Conservation (phyloP, 2,329 filamentous ascomycete genomes). For the Calonectria multiphialidica region DNA sequence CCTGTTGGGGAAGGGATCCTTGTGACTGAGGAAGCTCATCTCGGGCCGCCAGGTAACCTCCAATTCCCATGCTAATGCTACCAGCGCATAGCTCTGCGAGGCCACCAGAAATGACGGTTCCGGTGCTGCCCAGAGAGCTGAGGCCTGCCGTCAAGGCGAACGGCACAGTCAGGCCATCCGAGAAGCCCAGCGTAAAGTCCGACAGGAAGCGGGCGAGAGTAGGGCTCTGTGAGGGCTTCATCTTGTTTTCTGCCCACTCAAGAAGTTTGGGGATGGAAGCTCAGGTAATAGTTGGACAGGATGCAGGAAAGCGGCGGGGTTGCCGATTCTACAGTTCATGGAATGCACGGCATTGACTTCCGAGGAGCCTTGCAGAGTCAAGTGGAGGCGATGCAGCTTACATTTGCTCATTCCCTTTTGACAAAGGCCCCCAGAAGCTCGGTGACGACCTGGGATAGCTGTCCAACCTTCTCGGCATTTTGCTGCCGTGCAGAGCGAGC, state of each 20-base stretch:
- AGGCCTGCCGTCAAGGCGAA: conserved; percentile 81
- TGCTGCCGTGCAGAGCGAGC: conserved; percentile 8
- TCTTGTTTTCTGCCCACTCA: conserved; percentile 8
- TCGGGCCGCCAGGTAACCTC: conserved; percentile 74
- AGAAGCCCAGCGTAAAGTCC: conserved; percentile 79
- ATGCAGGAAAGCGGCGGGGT: neutral
- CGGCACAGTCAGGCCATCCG: conserved; percentile 80
- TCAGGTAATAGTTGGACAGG: neutral
- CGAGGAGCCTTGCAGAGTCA: neutral
- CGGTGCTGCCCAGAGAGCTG: conserved; percentile 69
- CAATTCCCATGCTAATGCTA: conserved; percentile 80
- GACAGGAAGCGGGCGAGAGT: conserved; percentile 59
- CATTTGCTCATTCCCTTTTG: neutral
- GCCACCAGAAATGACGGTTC: conserved; percentile 75
- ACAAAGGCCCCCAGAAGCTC: neutral
- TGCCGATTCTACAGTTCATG: neutral
- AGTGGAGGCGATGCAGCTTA: neutral
- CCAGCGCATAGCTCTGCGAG: conserved; percentile 79
- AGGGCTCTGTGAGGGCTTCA: conserved; percentile 42
- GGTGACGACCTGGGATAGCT: conserved; percentile 24
- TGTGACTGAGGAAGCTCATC: conserved; percentile 42
- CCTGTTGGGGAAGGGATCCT: neutral
- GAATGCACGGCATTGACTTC: neutral
- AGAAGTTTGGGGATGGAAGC: neutral
- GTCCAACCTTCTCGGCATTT: conserved; percentile 26